These are phyloP conservation scores for Coleophoma crateriformis DNA, from an alignment of 2,329 filamentous ascomycete species.

Conservation along the genomic window DNA sequence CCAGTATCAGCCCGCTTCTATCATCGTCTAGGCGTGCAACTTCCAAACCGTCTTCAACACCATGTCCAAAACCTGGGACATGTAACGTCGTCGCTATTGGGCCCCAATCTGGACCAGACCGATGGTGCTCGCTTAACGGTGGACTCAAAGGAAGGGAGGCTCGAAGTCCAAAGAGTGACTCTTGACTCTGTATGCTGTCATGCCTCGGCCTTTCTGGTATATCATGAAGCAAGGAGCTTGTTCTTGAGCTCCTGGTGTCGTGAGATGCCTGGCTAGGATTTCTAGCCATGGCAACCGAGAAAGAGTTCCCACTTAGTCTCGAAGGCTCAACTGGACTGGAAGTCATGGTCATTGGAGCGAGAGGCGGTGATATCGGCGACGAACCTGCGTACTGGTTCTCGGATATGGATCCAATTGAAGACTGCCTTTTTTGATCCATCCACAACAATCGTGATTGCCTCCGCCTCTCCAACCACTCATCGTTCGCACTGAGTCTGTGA, in stretches of 20 bases:
- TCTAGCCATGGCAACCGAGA: slow-evolving; percentile 2
- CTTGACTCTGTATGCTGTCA: slow-evolving; percentile 14
- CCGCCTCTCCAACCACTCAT: slow-evolving; percentile 20
- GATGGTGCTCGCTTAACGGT: slow-evolving; percentile 11
- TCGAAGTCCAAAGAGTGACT: slow-evolving; percentile 17
- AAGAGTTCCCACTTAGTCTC: background rate
- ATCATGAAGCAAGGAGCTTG: slow-evolving; percentile 18
- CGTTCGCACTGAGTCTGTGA: slow-evolving; percentile 17
- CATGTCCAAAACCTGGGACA: slow-evolving; percentile 14
- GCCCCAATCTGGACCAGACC: slow-evolving; percentile 6
- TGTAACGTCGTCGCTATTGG: slow-evolving; percentile 14
- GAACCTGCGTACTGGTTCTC: slow-evolving; percentile 9
- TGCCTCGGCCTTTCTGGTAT: slow-evolving; percentile 3
- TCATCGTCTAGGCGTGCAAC: slow-evolving; percentile 13
- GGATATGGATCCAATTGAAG: slow-evolving; percentile 14
- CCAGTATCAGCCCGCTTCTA: slow-evolving; percentile 9
- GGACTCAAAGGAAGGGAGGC: slow-evolving; percentile 12
- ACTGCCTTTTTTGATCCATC: slow-evolving; percentile 17
- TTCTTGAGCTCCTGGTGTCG: slow-evolving; percentile 13
- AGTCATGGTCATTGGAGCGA: slow-evolving; percentile 3
- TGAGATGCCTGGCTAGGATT: slow-evolving; percentile 18
- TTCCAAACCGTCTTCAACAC: slow-evolving; percentile 19
- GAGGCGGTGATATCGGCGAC: slow-evolving; percentile 5
- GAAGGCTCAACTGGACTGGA: slow-evolving; percentile 12
- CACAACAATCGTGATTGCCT: slow-evolving; percentile 18